phyloP scores from a whole-genome alignment of 768 basidiomycete genomes.

The Thelephora aurantiotincta region DNA sequence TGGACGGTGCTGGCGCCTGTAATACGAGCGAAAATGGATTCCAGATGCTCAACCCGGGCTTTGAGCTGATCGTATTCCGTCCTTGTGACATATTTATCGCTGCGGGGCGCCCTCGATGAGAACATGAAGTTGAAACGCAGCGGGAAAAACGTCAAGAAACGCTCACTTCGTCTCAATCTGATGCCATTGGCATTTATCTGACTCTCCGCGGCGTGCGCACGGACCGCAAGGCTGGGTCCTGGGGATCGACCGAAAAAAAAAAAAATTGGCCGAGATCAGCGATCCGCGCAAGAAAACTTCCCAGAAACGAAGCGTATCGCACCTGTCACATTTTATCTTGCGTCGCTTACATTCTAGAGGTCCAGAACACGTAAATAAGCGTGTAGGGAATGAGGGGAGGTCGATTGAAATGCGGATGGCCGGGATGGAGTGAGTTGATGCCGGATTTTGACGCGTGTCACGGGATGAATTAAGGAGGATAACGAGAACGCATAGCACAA shows the following conservation, averaged over 20 bases:
- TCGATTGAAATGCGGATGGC: slow-evolving; percentile 6
- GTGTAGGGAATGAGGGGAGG: background rate
- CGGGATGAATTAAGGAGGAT: slow-evolving; percentile 4
- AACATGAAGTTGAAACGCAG: slow-evolving; percentile 1
- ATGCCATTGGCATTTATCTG: slow-evolving; percentile 72
- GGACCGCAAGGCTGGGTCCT: slow-evolving; percentile 75
- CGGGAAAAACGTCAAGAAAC: slow-evolving; percentile 9
- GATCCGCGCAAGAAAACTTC: too few species aligned
- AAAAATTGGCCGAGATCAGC: background rate
- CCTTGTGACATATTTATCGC: slow-evolving; percentile 72
- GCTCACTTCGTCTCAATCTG: slow-evolving; percentile 70
- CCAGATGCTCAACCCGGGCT: slow-evolving; percentile 46
- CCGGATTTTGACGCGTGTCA: slow-evolving; percentile 1
- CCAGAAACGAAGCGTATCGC: slow-evolving; percentile 12
- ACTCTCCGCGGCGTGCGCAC: slow-evolving; percentile 68
- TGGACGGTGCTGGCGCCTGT: slow-evolving; percentile 10
- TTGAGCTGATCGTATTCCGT: slow-evolving; percentile 68
- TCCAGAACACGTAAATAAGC: slow-evolving; percentile 4
- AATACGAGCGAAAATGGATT: slow-evolving; percentile 33
- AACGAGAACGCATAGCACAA: background rate
- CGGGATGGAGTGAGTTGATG: slow-evolving; percentile 1
- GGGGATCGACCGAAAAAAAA: slow-evolving; percentile 6
- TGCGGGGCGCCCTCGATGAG: slow-evolving; percentile 13
- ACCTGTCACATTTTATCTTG: slow-evolving; percentile 86
- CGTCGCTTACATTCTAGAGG: slow-evolving; percentile 66